A percentile compares a stretch with the other conserved stretches of the same genome.
phyloP scores from a whole-genome alignment of 2,329 filamentous ascomycete genomes.

The Hirsutella minnesotensis region DNA sequence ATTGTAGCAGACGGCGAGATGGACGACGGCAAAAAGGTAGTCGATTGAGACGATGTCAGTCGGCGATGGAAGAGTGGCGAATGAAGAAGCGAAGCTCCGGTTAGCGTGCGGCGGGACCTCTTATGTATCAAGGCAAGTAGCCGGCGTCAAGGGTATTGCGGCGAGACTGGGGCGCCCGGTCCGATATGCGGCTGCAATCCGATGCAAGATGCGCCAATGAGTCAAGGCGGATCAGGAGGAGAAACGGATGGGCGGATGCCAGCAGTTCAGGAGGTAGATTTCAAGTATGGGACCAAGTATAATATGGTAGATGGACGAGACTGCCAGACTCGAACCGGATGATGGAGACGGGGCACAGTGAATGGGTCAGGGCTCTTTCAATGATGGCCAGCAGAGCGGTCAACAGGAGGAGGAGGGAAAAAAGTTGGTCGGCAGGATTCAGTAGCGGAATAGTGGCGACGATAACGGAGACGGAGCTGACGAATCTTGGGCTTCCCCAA shows the following conservation, averaged over 20 bases:
- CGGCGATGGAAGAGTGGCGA: no score
- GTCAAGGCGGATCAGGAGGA: neutral
- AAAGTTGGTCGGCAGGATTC: neutral
- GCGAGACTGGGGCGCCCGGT: neutral
- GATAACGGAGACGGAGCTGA: neutral
- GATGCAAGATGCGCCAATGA: neutral
- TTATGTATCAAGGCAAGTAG: neutral
- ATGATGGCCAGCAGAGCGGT: neutral
- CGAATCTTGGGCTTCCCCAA: neutral
- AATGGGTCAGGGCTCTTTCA: no score
- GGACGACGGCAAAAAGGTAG: neutral
- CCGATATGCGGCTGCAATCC: neutral
- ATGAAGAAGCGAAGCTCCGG: no score
- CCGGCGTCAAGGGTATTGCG: neutral
- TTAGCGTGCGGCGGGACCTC: neutral
- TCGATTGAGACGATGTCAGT: neutral
- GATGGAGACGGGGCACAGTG: neutral
- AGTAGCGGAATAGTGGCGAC: neutral
- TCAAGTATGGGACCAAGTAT: no score
- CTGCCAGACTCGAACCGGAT: neutral
- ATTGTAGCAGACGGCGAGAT: slow-evolving; percentile 11
- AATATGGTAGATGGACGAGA: no score
- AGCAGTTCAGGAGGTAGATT: no score
- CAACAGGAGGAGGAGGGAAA: neutral
- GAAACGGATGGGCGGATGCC: no score